Percentiles rank a stretch among this genome's conserved stretches.
Conservation (phyloP, 768 basidiomycete genomes). For the Naganishia vishniacii region DNA sequence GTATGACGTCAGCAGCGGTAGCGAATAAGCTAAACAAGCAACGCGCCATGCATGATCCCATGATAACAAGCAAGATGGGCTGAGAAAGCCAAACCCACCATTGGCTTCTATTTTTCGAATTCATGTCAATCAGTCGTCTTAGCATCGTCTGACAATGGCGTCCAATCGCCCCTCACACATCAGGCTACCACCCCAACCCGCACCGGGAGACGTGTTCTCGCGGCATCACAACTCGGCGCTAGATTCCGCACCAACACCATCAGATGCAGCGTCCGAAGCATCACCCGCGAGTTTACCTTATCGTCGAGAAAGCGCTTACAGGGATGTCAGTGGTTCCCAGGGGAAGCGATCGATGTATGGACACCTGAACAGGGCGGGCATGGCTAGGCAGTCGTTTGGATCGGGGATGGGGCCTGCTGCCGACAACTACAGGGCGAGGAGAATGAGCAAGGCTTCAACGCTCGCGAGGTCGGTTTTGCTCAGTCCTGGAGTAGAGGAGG, state of each 20-base stretch:
- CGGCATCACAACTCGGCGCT: slow-evolving; percentile 13
- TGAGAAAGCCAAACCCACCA: too few relatives aligned
- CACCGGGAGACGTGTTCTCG: slow-evolving; percentile 26
- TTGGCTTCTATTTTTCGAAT: too few relatives aligned
- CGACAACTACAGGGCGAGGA: slow-evolving; percentile 2
- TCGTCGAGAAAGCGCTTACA: not conserved
- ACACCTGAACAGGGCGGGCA: not conserved
- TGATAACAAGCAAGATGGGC: too few relatives aligned
- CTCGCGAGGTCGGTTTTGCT: not conserved
- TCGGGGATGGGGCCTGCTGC: not conserved
- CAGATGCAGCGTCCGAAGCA: slow-evolving; percentile 12
- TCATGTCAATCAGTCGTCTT: too few relatives aligned
- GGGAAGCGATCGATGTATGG: not conserved
- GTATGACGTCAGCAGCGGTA: too few relatives aligned
- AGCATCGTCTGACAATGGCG: too few relatives aligned
- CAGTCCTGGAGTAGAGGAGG: slow-evolving; percentile 1
- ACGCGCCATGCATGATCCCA: too few relatives aligned
- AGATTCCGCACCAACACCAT: slow-evolving; percentile 23
- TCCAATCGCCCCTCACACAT: slow-evolving; percentile 22
- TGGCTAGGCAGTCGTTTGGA: not conserved
- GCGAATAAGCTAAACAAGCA: too few relatives aligned
- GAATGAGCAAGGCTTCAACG: slow-evolving; percentile 5
- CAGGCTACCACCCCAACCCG: slow-evolving; percentile 20
- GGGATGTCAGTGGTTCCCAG: not conserved
- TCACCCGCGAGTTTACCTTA: slow-evolving; percentile 14